A percentile compares a stretch with the other conserved stretches of the same genome.
These are phyloP conservation scores for Solanum bulbocastanum DNA, from an alignment of 257 asterid genomes.

Conservation along the genomic window DNA sequence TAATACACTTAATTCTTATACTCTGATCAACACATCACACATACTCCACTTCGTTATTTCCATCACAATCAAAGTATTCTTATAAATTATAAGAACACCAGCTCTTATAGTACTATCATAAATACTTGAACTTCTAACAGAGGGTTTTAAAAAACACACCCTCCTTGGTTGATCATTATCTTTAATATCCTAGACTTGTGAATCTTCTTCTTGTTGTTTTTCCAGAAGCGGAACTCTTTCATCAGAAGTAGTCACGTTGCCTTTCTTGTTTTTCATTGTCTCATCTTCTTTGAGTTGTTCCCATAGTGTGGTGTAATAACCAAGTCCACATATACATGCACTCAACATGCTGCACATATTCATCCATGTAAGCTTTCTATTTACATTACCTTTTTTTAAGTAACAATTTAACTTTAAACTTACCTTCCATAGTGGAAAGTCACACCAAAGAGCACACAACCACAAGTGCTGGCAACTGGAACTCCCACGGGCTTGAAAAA, in stretches of 20 bases:
- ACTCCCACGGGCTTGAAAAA: slow-evolving; percentile 67
- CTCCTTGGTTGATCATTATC: not conserved
- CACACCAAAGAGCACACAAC: slow-evolving; percentile 46
- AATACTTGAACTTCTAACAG: not conserved
- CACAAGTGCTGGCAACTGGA: slow-evolving; percentile 61
- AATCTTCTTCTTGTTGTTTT: slow-evolving; percentile 3
- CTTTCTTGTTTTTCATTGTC: not conserved
- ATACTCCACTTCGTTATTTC: not conserved
- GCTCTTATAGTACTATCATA: not conserved
- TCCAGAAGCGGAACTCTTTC: slow-evolving; percentile 40
- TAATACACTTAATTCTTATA: not conserved
- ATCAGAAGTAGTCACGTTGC: not conserved
- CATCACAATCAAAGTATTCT: not conserved
- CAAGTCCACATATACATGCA: slow-evolving; percentile 56
- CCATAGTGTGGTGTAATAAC: slow-evolving; percentile 51
- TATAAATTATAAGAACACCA: not conserved
- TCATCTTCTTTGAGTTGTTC: slow-evolving; percentile 36
- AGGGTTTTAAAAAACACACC: slow-evolving; percentile 10
- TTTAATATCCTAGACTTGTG: slow-evolving; percentile 13
- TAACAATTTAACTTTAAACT: not conserved
- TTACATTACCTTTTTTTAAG: not conserved
- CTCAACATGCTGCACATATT: slow-evolving; percentile 49
- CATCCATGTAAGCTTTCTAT: not conserved
- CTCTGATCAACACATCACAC: not conserved
- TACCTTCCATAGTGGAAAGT: slow-evolving; percentile 69